Evolutionary conservation across 371 early-diverging fungal genomes (phyloP).

Genomic region (Lichtheimia hyalospora): DNA sequence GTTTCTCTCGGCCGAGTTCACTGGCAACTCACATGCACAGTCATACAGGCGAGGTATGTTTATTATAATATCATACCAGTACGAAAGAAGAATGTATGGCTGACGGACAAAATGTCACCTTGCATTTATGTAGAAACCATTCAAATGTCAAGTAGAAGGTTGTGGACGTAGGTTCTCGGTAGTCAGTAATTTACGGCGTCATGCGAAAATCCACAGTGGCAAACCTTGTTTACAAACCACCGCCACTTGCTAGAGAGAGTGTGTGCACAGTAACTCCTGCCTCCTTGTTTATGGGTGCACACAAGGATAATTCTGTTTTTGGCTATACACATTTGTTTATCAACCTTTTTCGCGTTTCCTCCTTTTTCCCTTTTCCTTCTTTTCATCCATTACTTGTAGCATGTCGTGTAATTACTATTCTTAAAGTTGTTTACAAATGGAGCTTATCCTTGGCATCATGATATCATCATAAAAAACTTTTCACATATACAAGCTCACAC

Average conservation of each 20-base stretch:
- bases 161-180: conserved; percentile 37
- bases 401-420: too few species aligned
- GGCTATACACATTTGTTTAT: neutral
- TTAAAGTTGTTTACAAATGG: too few species aligned
- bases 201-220: conserved; percentile 29
- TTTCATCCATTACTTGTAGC: neutral
- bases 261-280: neutral
- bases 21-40: conserved; percentile 62
- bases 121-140: conserved; percentile 31
- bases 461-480: too few species aligned
- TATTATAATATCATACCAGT: neutral
- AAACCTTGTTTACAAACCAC: neutral
- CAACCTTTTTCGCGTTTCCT: neutral
- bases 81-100: neutral
- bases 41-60: conserved; percentile 63
- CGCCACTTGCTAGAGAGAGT: neutral
- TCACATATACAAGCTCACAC: neutral
- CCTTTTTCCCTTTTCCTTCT: conserved; percentile 3
- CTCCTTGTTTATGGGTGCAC: too few species aligned
- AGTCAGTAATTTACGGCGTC: conserved; percentile 34
- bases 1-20: conserved; percentile 62
- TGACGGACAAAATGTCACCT: neutral
- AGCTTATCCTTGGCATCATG: too few species aligned
- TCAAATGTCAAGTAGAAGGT: conserved; percentile 25
- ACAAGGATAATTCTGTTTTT: neutral